phyloP scores from a whole-genome alignment of 2,329 filamentous ascomycete genomes.

The Byssothecium circinans region DNA sequence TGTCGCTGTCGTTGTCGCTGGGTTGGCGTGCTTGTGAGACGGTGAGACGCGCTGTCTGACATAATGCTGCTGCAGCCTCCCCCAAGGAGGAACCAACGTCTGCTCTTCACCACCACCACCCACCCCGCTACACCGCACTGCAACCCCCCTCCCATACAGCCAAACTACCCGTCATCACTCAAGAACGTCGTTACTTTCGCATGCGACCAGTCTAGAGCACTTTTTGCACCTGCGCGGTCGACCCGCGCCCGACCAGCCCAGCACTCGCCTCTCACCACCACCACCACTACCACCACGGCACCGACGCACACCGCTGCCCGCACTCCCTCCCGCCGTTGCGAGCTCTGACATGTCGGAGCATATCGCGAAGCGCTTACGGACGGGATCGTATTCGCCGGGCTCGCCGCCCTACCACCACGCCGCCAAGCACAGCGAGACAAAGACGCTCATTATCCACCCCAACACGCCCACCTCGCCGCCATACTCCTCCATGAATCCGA shows the following conservation, averaged over 20 bases:
- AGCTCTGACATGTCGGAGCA: constrained; percentile 41
- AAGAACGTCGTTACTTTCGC: constrained; percentile 16
- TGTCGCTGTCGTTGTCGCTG: neutral
- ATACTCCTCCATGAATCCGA: constrained; percentile 51
- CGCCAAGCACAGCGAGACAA: constrained; percentile 45
- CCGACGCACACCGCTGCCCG: constrained; percentile 3
- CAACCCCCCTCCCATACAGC: constrained; percentile 10
- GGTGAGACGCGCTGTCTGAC: neutral
- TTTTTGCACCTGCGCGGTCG: constrained; percentile 4
- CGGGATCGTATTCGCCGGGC: constrained; percentile 49
- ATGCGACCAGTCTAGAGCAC: constrained; percentile 36
- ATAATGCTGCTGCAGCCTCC: constrained; percentile 14
- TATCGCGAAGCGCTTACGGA: constrained; percentile 44
- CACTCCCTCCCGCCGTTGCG: constrained; percentile 13
- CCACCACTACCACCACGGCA: constrained; percentile 4
- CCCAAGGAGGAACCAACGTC: constrained; percentile 1
- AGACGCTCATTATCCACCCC: constrained; percentile 45
- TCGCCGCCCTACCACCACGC: constrained; percentile 47
- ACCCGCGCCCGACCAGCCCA: constrained; percentile 11
- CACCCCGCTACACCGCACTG: constrained; percentile 14
- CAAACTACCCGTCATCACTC: constrained; percentile 4
- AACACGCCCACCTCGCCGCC: constrained; percentile 54
- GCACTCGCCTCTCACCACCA: constrained; percentile 1
- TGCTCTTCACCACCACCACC: constrained; percentile 8
- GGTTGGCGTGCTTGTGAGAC: no score